These are phyloP conservation scores for Hanseniaspora thailandica DNA, from an alignment of 805 yeast species.

Conservation along the genomic window DNA sequence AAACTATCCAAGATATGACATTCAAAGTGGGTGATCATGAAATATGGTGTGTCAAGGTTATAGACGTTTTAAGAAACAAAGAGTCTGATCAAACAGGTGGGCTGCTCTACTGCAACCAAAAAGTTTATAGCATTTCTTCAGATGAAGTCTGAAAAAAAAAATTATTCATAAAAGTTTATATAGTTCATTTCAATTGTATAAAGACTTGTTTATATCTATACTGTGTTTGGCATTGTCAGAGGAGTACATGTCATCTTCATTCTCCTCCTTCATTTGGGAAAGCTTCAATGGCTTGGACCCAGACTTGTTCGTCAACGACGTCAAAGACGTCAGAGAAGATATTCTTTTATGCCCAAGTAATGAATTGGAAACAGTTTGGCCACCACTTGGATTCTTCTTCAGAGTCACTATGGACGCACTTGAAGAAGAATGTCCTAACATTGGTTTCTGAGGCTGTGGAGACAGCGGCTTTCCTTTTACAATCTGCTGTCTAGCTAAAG, in stretches of 20 bases:
- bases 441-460: slow-evolving; percentile 8
- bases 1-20: slow-evolving; percentile 32
- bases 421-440: not conserved
- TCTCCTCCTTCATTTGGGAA: slow-evolving; percentile 7
- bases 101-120: slow-evolving; percentile 49
- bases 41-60: slow-evolving; percentile 75
- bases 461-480: slow-evolving; percentile 4
- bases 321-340: slow-evolving; percentile 7
- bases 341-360: slow-evolving; percentile 10
- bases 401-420: not conserved
- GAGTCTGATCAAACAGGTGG: slow-evolving; percentile 44
- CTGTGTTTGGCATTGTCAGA: not conserved
- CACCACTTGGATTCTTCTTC: not conserved
- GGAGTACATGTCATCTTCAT: not conserved
- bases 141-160: not conserved
- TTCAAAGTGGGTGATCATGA: slow-evolving; percentile 73
- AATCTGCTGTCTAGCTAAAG: slow-evolving; percentile 11
- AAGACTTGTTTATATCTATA: slow-evolving; percentile 1
- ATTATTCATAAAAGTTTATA: not conserved
- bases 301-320: slow-evolving; percentile 7
- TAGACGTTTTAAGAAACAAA: slow-evolving; percentile 37
- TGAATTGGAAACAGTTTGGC: not conserved
- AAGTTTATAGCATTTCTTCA: slow-evolving; percentile 37
- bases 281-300: slow-evolving; percentile 4
- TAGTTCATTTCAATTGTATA: not conserved